Conservation (phyloP, 768 basidiomycete genomes). For the Amanita thiersii region DNA sequence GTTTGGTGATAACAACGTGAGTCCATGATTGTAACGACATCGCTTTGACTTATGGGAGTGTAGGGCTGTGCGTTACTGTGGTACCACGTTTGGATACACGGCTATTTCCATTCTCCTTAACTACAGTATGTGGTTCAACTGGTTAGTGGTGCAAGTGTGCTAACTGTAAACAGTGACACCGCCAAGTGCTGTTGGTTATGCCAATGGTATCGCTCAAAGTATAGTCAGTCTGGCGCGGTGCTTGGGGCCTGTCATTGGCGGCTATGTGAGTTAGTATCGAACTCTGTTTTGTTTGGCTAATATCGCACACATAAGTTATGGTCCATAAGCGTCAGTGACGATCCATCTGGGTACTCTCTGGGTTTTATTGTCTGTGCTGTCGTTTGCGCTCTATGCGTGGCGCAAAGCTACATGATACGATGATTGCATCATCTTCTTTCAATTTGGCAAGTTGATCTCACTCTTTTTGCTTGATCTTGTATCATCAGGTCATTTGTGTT, state of each 20-base stretch:
- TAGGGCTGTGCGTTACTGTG: conserved; percentile 85
- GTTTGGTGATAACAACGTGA: conserved; percentile 6
- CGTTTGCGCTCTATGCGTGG: conserved; percentile 52
- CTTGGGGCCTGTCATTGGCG: conserved; percentile 79
- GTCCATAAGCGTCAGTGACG: conserved; percentile 60
- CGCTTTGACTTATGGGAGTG: conserved; percentile 5
- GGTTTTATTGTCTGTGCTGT: conserved; percentile 64
- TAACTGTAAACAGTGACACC: conserved; percentile 65
- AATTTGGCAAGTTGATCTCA: conserved; percentile 1
- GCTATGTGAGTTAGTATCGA: conserved; percentile 48
- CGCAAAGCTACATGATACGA: conserved; percentile 71
- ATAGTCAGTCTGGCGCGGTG: conserved; percentile 91
- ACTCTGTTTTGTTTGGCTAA: conserved; percentile 8
- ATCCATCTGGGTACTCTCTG: conserved; percentile 64
- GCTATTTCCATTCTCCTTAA: conserved; percentile 83
- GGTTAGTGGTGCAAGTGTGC: conserved; percentile 1
- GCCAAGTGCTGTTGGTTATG: conserved; percentile 78
- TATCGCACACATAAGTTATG: conserved; percentile 45
- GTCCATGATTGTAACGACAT: conserved; percentile 8
- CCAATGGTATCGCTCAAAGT: conserved; percentile 95
- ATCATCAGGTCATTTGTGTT: background rate
- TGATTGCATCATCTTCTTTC: conserved; percentile 20
- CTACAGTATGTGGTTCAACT: conserved; percentile 46
- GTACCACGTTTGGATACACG: conserved; percentile 85
- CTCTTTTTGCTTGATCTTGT: conserved; percentile 7